phyloP scores from a whole-genome alignment of 192 early-diverging fungal genomes.

The Chytriomyces sp. region DNA sequence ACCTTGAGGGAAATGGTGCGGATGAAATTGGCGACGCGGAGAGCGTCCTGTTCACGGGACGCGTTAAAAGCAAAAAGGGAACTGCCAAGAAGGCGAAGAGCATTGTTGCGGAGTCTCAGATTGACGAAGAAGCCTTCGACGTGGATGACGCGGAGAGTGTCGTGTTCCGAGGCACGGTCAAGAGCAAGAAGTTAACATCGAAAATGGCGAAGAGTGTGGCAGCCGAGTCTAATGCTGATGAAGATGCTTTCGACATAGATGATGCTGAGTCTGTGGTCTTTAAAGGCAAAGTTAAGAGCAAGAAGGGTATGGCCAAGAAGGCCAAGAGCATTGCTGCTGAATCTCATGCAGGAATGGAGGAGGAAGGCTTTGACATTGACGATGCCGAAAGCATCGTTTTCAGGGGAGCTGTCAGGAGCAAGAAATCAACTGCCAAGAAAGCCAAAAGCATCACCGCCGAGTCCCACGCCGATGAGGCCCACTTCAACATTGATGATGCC shows the following conservation, averaged over 20 bases:
- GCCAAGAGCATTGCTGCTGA: neutral
- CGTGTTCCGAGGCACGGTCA: conserved; percentile 15
- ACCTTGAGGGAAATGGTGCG: too few relatives aligned
- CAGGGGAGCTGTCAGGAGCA: conserved; percentile 24
- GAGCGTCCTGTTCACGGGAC: conserved; percentile 14
- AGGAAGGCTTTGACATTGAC: neutral
- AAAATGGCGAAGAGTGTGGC: neutral
- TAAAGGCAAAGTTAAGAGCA: conserved; percentile 10
- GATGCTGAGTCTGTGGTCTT: conserved; percentile 21
- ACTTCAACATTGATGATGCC: neutral
- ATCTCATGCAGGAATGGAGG: neutral
- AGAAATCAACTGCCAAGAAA: conserved; percentile 4
- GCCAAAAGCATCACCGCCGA: neutral
- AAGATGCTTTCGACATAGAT: neutral
- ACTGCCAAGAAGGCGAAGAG: neutral
- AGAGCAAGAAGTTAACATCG: conserved; percentile 5
- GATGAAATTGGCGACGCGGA: neutral
- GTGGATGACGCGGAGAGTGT: conserved; percentile 16
- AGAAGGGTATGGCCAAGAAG: neutral
- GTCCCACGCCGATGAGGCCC: neutral
- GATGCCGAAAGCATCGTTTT: conserved; percentile 29
- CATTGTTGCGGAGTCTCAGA: neutral
- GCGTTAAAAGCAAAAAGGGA: conserved; percentile 19
- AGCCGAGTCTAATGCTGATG: neutral
- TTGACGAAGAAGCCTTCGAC: neutral